Evolutionary conservation across 306 rosid species (phyloP).

Genomic region (Vigna hirtella): DNA sequence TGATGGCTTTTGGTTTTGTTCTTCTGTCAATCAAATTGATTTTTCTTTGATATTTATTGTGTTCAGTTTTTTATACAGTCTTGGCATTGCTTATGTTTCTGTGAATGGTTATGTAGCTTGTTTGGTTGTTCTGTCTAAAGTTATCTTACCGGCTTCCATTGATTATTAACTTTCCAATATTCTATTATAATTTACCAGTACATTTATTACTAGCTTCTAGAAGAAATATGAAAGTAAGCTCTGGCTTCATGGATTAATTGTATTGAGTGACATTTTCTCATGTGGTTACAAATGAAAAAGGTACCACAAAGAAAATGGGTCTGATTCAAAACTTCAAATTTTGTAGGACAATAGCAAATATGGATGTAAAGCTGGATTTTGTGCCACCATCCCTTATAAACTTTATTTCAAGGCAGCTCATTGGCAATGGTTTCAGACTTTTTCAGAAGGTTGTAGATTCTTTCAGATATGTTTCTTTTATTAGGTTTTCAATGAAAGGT

Average conservation of each 20-base stretch:
- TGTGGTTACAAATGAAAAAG: constrained; percentile 10
- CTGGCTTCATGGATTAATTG: not conserved
- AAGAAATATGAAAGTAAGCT: constrained; percentile 2
- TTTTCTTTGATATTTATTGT: not conserved
- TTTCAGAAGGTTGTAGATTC: constrained; percentile 70
- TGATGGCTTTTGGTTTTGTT: constrained; percentile 1
- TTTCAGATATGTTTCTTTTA: constrained; percentile 31
- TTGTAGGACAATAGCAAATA: constrained; percentile 81
- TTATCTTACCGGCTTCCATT: not conserved
- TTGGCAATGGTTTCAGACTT: constrained; percentile 79
- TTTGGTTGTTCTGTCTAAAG: not conserved
- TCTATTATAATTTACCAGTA: not conserved
- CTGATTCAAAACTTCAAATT: constrained; percentile 46
- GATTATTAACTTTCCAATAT: constrained; percentile 1
- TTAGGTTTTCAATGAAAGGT: not conserved
- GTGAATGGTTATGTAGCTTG: not conserved
- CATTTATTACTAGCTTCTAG: constrained; percentile 20
- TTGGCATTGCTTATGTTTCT: not conserved
- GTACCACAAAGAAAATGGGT: not conserved
- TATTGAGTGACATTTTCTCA: not conserved
- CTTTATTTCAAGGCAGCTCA: constrained; percentile 81
- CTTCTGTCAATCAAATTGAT: not conserved
- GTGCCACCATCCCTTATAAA: constrained; percentile 80
- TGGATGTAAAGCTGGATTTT: constrained; percentile 88
- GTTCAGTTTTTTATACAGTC: not conserved